phyloP scores from a whole-genome alignment of 768 basidiomycete genomes.

The Sutorius australiensis region DNA sequence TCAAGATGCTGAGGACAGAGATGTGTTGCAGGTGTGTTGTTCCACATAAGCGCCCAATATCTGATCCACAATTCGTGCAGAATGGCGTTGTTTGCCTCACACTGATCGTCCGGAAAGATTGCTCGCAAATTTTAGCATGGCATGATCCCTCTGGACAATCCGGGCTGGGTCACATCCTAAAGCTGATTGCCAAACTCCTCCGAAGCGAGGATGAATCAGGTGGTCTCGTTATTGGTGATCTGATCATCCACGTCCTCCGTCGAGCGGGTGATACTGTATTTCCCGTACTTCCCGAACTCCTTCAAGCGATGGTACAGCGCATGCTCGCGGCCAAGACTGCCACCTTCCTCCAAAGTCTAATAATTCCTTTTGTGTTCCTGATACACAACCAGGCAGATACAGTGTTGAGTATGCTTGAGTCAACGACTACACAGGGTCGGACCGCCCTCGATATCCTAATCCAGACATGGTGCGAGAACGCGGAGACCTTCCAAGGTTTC shows the following conservation, averaged over 20 bases:
- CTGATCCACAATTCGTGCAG: constrained; percentile 36
- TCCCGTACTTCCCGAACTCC: constrained; percentile 81
- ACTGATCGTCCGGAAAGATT: constrained; percentile 81
- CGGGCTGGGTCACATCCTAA: constrained; percentile 73
- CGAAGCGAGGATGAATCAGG: constrained; percentile 84
- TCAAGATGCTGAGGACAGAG: constrained; percentile 74
- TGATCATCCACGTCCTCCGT: constrained; percentile 89
- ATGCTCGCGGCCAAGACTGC: constrained; percentile 86
- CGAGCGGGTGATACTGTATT: constrained; percentile 76
- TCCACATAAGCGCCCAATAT: neutral
- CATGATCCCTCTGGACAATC: constrained; percentile 58
- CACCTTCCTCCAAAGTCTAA: constrained; percentile 87
- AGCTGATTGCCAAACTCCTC: constrained; percentile 73
- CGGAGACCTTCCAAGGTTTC: constrained; percentile 90
- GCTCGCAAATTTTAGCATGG: constrained; percentile 77
- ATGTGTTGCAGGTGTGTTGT: constrained; percentile 63
- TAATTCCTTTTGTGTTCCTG: constrained; percentile 92
- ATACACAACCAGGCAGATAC: constrained; percentile 83
- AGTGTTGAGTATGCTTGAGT: constrained; percentile 73
- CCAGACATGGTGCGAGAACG: constrained; percentile 91
- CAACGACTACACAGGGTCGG: constrained; percentile 54
- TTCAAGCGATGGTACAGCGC: constrained; percentile 77
- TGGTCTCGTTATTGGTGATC: constrained; percentile 89
- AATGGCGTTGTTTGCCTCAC: constrained; percentile 83
- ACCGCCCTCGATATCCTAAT: constrained; percentile 84